These are phyloP conservation scores for Aspergillus sclerotioniger DNA, from an alignment of 495 filamentous ascomycete species.

Conservation along the genomic window DNA sequence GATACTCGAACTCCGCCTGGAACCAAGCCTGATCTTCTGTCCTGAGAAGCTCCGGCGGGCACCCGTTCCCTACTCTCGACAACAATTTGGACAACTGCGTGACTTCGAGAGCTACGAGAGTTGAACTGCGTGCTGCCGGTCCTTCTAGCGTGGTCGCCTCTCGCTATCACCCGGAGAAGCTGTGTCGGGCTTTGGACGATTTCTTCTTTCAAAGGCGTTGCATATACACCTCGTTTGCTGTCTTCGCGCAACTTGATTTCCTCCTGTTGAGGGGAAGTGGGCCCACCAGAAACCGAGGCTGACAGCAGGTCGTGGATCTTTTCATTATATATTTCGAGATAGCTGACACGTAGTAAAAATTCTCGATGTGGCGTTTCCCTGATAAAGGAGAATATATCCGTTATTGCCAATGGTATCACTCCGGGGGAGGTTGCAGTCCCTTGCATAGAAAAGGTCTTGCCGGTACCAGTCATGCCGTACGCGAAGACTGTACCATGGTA, in stretches of 20 bases:
- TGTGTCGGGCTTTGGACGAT: conserved; percentile 98
- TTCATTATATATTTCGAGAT: conserved; percentile 98
- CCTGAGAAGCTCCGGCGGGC: conserved; percentile 51
- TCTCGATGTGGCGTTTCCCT: conserved; percentile 93
- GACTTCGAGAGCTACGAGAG: conserved; percentile 90
- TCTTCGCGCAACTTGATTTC: conserved; percentile 98
- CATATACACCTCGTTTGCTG: conserved; percentile 93
- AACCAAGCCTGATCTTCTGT: conserved; percentile 73
- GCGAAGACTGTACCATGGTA: conserved; percentile 98
- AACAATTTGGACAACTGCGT: conserved; percentile 97
- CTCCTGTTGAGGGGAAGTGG: conserved; percentile 58
- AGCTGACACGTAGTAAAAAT: conserved; percentile 94
- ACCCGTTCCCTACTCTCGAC: conserved; percentile 92
- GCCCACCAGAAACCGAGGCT: conserved; percentile 54
- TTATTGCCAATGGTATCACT: conserved; percentile 95
- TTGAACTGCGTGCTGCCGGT: conserved; percentile 97
- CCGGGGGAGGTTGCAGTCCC: conserved; percentile 95
- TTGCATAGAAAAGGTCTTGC: conserved; percentile 99
- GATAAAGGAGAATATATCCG: conserved; percentile 98
- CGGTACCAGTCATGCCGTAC: conserved; percentile 98
- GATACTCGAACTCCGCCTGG: conserved; percentile 95
- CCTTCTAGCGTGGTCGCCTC: conserved; percentile 85
- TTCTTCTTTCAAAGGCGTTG: conserved; percentile 93
- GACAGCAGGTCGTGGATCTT: conserved; percentile 92
- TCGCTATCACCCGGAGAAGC: conserved; percentile 88